These are phyloP conservation scores for Aechmea fasciata DNA, from an alignment of 176 grass and related monocot species.

Conservation along the genomic window DNA sequence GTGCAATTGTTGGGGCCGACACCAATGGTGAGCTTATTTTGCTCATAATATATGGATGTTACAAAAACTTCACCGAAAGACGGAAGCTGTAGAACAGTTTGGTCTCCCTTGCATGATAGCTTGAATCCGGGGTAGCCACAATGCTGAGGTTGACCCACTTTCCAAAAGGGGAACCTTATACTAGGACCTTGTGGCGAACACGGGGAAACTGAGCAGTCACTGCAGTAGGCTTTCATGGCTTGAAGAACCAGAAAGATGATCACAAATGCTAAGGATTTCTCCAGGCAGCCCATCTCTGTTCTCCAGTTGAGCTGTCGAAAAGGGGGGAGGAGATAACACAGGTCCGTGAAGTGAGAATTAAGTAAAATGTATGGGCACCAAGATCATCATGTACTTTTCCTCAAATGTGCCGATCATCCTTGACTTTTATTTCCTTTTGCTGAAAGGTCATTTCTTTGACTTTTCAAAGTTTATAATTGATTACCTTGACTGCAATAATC, in stretches of 20 bases:
- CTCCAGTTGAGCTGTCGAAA: too few species aligned
- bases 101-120: background rate
- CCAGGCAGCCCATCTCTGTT: background rate
- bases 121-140: conserved; percentile 11
- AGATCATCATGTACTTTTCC: too few species aligned
- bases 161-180: conserved; percentile 4
- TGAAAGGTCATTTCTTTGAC: background rate
- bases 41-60: background rate
- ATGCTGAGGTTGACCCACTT: background rate
- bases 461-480: background rate
- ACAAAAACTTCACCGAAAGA: background rate
- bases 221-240: background rate
- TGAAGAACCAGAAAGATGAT: background rate
- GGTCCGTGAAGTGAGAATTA: too few species aligned
- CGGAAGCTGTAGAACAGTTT: background rate
- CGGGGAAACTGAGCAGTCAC: background rate
- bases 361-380: too few species aligned
- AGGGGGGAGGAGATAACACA: too few species aligned
- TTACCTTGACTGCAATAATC: background rate
- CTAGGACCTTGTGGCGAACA: background rate
- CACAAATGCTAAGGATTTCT: background rate
- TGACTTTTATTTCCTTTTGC: too few species aligned
- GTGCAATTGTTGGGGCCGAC: background rate
- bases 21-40: background rate
- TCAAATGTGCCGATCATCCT: too few species aligned